Base-by-base conservation (phyloP, 1,284 basidiomycete species). In the Papiliotrema laurentii region DNA sequence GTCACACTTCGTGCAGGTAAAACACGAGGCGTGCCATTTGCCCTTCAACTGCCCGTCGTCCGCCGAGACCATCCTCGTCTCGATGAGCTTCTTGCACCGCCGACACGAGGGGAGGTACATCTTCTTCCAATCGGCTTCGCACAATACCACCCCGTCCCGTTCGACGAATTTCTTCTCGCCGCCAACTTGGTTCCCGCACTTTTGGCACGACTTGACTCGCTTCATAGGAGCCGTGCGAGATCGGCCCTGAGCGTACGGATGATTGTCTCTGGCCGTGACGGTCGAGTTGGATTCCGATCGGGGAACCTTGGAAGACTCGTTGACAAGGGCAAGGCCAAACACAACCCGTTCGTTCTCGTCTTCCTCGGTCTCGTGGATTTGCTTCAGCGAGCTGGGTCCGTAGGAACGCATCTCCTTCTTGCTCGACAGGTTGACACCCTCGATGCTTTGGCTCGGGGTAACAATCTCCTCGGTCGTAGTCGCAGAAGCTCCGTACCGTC, bases 31-130 rank as follows among this genome's bases (percentile, higher is more conserved):
- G 68, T 92, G 89, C 72, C 91, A 92, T 71, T 92, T 92, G 53
- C 89, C 89, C 73, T 91, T 91, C 43, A 93, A 78, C 71, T 92
- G 89, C 1, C 89, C 89, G 64, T 93, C 90, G 7, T 85, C 83
- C 10, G 85, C 87, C 30, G 86, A 89, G n/a, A 93, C 87, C 18
- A 89, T 89, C 58, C 86, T 84, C 58, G 84, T 89, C 76, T 93
- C 90, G 45, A 93, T 93, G 0, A 86, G 82, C 27, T 83, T 65
- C 61, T 81, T 81, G 72, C 89, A 92, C 45, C 87, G 79, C 31
- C 89, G 86, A 67, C 89, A 92, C 0, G 61, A 89, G 49, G 89
- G 89, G 57, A 93, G 72, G 76, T 93, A 93, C 83, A 92, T 86
- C 64, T 87, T 84, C 78, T 92, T 92, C 89, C 89, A 93, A 70